Evolutionary conservation across 306 rosid genomes (phyloP), one percentile per base, ranked within the genome.

Genomic region (Pachyrhizus erosus): DNA sequence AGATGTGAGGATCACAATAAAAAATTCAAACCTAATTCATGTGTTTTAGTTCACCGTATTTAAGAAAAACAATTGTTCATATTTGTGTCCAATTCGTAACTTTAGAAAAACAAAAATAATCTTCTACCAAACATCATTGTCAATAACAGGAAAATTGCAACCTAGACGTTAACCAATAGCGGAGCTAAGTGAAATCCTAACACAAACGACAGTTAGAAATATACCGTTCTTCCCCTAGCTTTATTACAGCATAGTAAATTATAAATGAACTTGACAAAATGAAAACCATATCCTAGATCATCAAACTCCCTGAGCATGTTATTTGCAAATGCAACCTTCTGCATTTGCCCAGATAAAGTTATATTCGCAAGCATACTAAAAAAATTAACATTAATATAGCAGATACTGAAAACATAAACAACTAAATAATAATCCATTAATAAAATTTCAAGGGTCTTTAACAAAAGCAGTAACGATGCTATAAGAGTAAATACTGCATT

Each of bases 351-450:
- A 60, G 20, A 23, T 23, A 42, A 37, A 21, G 4, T 20, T 21
- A 40, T 12, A 72, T 24, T 11, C 5, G 70, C 55, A 58, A 31
- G 39, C 39, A 80, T 23, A 21, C 5, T 7, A 21, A 1, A 42
- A 54, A 8, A 5, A 5, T 2, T 17, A 55, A 20, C 23, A 66
- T 5, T 8, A 54, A 29, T 15, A 55, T 7, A 26, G 64, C 51
- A 9, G 11, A 13, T 7, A 83, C 2, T 4, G 73, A 70, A 24
- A 70, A 31, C 67, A 49, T 10, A 76, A 33, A 10, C 49, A 70
- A 45, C 46, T 24, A 21, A 77, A 77, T 24, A 76, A 24, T 70
- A 83, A 34, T 60, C 37, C 48, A 49, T 5, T 70, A 31, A 77
- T 46, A 48, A 71, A 49, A 61, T 49, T 73, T 31, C 0, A 69